A percentile compares a stretch with the other conserved stretches of the same genome.
Conservation (phyloP, 768 basidiomycete genomes). For the Tulasnella sp. region DNA sequence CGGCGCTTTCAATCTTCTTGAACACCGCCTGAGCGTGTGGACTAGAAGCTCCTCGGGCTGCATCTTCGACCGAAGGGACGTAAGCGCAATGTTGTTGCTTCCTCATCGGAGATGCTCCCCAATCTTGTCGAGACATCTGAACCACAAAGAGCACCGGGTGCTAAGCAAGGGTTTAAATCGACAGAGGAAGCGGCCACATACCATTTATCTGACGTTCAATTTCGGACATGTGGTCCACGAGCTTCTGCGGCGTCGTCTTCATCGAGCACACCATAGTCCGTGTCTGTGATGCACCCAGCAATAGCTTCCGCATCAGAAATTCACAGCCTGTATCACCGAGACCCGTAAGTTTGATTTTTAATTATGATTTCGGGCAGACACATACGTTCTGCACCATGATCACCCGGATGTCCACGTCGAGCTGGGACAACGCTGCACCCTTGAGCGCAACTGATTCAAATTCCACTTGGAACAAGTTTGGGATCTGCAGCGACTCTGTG, state of each 20-base stretch:
- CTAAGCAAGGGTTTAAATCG: background rate
- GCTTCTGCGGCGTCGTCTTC: conserved; percentile 60
- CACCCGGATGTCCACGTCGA: conserved; percentile 59
- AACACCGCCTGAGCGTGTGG: conserved; percentile 74
- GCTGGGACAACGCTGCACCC: conserved; percentile 47
- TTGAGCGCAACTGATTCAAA: conserved; percentile 50
- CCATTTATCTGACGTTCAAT: conserved; percentile 68
- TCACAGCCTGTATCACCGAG: conserved; percentile 58
- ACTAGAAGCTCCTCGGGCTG: conserved; percentile 70
- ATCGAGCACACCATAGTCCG: conserved; percentile 84
- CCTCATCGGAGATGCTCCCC: conserved; percentile 60
- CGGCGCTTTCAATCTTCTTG: conserved; percentile 81
- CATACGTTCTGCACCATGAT: conserved; percentile 63
- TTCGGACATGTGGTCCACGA: conserved; percentile 65
- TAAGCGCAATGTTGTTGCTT: conserved; percentile 69
- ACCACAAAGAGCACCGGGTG: background rate
- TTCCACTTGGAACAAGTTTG: conserved; percentile 55
- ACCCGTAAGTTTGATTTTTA: background rate
- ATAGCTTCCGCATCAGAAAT: conserved; percentile 48
- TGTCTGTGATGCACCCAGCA: conserved; percentile 53
- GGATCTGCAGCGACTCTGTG: conserved; percentile 59
- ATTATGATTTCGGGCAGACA: background rate
- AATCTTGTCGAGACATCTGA: conserved; percentile 65
- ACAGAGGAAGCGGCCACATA: conserved; percentile 46
- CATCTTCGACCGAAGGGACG: conserved; percentile 61